Conservation (phyloP, 2,329 filamentous ascomycete species). For the Penicillium sp. region DNA sequence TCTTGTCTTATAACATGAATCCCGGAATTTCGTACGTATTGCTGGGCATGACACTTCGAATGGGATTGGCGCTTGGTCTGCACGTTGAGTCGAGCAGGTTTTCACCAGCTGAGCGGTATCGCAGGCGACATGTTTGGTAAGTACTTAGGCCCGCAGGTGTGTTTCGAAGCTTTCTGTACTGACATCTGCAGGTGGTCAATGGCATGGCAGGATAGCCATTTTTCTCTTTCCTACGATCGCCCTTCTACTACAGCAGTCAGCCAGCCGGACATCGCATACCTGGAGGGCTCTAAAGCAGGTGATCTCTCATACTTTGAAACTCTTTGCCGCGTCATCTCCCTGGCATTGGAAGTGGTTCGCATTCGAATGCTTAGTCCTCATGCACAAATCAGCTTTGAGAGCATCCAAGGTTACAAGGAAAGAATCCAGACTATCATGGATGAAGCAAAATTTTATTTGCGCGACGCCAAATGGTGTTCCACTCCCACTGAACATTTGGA, state of each 20-base stretch:
- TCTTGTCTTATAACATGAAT: constrained; percentile 64
- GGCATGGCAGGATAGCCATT: constrained; percentile 64
- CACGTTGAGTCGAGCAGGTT: constrained; percentile 59
- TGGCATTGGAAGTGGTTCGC: constrained; percentile 59
- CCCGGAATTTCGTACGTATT: constrained; percentile 64
- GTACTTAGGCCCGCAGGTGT: background rate
- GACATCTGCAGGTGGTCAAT: constrained; percentile 55
- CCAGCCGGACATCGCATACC: constrained; percentile 52
- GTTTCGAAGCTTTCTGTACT: background rate
- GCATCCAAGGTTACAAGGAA: constrained; percentile 58
- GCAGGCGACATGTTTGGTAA: constrained; percentile 47
- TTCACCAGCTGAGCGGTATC: constrained; percentile 49
- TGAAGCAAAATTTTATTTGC: constrained; percentile 59
- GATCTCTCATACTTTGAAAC: constrained; percentile 59
- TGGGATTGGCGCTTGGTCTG: constrained; percentile 61
- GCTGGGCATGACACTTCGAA: constrained; percentile 59
- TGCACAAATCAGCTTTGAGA: constrained; percentile 53
- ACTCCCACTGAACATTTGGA: constrained; percentile 55
- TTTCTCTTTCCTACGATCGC: constrained; percentile 64
- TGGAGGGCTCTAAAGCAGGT: constrained; percentile 48
- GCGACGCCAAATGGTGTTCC: constrained; percentile 50
- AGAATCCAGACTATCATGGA: constrained; percentile 58
- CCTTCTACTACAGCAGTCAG: constrained; percentile 57
- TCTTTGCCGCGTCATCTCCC: constrained; percentile 56
- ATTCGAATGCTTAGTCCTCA: constrained; percentile 57